phyloP scores from a whole-genome alignment of 345 rosid genomes.

The Melaleuca quinquenervia region DNA sequence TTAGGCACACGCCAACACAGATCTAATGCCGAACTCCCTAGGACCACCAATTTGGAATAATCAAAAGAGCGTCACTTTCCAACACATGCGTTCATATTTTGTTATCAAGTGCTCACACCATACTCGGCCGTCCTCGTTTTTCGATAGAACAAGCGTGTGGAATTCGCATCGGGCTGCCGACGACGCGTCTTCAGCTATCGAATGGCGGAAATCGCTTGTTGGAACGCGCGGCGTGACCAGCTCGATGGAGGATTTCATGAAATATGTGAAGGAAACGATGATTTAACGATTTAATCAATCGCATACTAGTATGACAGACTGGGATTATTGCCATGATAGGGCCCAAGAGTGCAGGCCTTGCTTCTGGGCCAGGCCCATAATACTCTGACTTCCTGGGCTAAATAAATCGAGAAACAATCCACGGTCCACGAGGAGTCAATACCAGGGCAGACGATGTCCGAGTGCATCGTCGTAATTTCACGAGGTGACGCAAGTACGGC shows the following conservation, averaged over 20 bases:
- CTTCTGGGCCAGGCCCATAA: neutral
- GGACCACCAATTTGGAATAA: neutral
- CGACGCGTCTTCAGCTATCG: neutral
- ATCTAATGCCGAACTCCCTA: neutral
- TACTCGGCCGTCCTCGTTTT: neutral
- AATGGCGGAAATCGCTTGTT: neutral
- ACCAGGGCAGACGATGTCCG: too few relatives aligned
- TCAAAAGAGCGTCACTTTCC: neutral
- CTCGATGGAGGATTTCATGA: neutral
- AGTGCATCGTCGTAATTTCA: neutral
- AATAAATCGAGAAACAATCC: rapidly evolving
- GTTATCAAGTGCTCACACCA: neutral
- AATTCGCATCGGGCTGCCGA: neutral
- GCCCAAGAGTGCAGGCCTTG: neutral
- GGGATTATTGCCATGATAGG: neutral
- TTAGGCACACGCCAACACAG: neutral
- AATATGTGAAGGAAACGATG: neutral
- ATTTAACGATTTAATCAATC: neutral
- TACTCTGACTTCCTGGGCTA: neutral
- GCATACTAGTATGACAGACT: neutral
- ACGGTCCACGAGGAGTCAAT: neutral
- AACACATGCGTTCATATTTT: neutral
- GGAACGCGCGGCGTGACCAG: neutral
- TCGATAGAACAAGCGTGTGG: too few relatives aligned
- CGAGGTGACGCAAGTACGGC: neutral